Base-by-base conservation (phyloP, 1,284 basidiomycete species). In the Wallemia ichthyophaga region DNA sequence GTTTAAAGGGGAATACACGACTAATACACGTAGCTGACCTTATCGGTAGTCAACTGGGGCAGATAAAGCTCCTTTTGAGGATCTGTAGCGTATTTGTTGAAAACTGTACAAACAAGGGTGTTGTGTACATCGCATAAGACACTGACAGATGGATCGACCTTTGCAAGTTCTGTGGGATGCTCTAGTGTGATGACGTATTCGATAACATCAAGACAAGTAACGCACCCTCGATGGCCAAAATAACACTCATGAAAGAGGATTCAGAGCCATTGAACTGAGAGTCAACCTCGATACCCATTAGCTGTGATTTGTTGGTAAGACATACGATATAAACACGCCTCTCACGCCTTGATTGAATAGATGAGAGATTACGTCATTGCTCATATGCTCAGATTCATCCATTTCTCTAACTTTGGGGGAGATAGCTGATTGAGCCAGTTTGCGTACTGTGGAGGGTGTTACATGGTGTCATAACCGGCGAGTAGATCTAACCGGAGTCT, bases 41-140 rank as follows among this genome's bases (percentile, higher is more conserved):
- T 84, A 56, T 75, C 76, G 64, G 82, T 77, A 0, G 88, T 73
- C 2, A 99, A 78, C 65, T 78, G 75, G 1, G 92, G 89, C 28
- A 98, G 73, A 78, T 85, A 98, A 67, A 84, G 85, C 62, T 85
- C 80, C 69, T 88, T 78, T 66, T 96, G 81, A 64, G 82, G 81
- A 64, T 84, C 76, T 26, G 77, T 83, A 2, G 81, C 92, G 68
- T 95, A 85, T 66, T 81, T 81, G 62, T 91, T 79, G 64, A 98
- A 72, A 64, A 98, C 82, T 27, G 92, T 96, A 73, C 95, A 94
- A 65, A 96, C 85, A 58, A 95, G 80, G 2, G 89, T 95, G 70
- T 98, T 98, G 76, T 99, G 92, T 2, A 99, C 92, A 68, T 99
- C 92, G 65, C 87, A 91, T 67, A 95, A 72, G 37, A 98, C 92